A percentile compares a stretch with the other conserved stretches of the same genome.
phyloP scores from a whole-genome alignment of 441 rosid species.

The Codiaeum variegatum region DNA sequence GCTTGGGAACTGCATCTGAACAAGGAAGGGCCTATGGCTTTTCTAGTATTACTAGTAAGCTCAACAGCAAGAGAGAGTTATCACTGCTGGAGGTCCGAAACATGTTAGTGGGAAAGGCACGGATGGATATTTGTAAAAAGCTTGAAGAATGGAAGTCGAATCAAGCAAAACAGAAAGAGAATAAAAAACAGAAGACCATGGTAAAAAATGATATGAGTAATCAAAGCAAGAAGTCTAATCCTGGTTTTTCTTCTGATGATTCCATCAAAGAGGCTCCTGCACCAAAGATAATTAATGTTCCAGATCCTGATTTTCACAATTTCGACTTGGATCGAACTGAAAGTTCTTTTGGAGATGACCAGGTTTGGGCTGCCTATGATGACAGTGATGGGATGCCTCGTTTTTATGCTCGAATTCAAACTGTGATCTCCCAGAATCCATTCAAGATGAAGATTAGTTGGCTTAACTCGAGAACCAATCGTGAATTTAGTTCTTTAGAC shows the following conservation, averaged over 20 bases:
- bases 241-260: conserved; percentile 27
- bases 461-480: conserved; percentile 31
- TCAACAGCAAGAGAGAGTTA: conserved; percentile 40
- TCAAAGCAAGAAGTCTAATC: too few relatives aligned
- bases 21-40: conserved; percentile 32
- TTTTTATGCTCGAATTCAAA: conserved; percentile 19
- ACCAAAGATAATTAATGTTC: conserved; percentile 49
- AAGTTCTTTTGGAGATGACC: conserved; percentile 24
- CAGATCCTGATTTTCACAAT: conserved; percentile 59
- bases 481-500: conserved; percentile 30
- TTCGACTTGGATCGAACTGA: conserved; percentile 28
- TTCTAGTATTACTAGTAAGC: conserved; percentile 31
- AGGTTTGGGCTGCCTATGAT: conserved; percentile 33
- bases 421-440: conserved; percentile 21
- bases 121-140: conserved; percentile 35
- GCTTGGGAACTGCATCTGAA: conserved; percentile 31
- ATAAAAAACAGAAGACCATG: conserved; percentile 29
- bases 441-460: conserved; percentile 25
- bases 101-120: conserved; percentile 52
- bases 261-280: conserved; percentile 36
- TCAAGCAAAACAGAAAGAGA: conserved; percentile 32
- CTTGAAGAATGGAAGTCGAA: conserved; percentile 39
- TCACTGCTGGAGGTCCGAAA: conserved; percentile 44
- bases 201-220: conserved; percentile 23
- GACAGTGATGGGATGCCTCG: conserved; percentile 26